Conservation (phyloP, 2,329 filamentous ascomycete species). For the Ilyonectria mors-panacis region DNA sequence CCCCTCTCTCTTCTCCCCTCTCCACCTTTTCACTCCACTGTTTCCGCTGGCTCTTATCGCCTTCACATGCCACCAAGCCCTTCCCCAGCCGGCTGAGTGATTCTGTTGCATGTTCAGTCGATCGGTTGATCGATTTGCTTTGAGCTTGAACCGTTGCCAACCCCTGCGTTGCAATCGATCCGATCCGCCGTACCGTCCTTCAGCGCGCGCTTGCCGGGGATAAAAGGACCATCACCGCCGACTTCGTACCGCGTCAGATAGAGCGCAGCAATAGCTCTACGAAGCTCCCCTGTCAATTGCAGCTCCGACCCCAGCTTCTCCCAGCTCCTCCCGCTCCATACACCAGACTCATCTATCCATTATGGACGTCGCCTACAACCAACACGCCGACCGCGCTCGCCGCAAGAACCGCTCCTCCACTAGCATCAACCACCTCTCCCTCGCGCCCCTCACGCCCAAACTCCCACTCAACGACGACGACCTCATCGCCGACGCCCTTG, state of each 20-base stretch:
- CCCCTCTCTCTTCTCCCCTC: conserved; percentile 19
- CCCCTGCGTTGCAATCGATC: conserved; percentile 7
- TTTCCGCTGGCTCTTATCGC: conserved; percentile 24
- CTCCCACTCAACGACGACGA: conserved; percentile 71
- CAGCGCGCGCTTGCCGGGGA: conserved; percentile 16
- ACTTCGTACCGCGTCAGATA: background rate
- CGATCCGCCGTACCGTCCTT: conserved; percentile 1
- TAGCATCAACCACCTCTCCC: conserved; percentile 72
- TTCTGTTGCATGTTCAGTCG: conserved; percentile 4
- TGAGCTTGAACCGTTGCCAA: conserved; percentile 7
- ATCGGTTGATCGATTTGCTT: conserved; percentile 24
- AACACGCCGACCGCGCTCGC: conserved; percentile 70
- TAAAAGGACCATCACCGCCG: conserved; percentile 3
- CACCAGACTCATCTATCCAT: conserved; percentile 8
- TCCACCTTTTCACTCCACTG: conserved; percentile 22
- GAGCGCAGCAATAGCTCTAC: background rate
- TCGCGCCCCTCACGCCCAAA: conserved; percentile 75
- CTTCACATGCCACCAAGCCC: conserved; percentile 43
- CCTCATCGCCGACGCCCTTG: conserved; percentile 56
- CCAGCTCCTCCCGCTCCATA: background rate
- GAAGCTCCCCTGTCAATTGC: background rate
- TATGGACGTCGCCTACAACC: conserved; percentile 74
- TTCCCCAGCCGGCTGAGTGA: conserved; percentile 23
- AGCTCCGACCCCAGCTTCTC: background rate
- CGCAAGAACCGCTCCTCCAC: conserved; percentile 72